Evolutionary conservation across 2,329 filamentous ascomycete genomes (phyloP), one percentile per base, ranked within the genome.

Genomic region (Chalara sp.): DNA sequence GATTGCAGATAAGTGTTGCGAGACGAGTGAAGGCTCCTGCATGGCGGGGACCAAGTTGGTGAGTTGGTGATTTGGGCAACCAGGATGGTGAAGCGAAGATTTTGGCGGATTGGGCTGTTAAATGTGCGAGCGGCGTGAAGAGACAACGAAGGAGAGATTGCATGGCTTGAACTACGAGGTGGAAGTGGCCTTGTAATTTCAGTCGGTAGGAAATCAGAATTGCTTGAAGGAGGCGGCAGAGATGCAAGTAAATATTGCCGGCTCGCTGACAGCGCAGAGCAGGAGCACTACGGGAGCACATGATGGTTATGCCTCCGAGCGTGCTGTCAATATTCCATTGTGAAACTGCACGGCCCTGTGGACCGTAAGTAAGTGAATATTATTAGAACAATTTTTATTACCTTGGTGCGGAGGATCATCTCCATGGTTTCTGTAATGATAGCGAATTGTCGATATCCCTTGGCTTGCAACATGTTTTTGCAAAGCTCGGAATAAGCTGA

Each of bases 121-220:
- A 57, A 33, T 67, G 63, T 6, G 52, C 53, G 8, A 70, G 67
- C 8, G 71, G 65, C 2, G 68, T 59, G 33, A 83, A 68, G 13
- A 84, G 72, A 35, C 72, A 71, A 28, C 68, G 67, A 35, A 85
- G 71, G n/a, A 85, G 74, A 4, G 74, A 67, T 58, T 82, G 76
- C 52, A 85, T 67, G 2, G 73, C 67, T 35, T 72, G 66, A 44
- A 82, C 66, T 5, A 84, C 69, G 43, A 84, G 67, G 59, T 83
- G 81, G 58, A 81, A 80, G 55, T 81, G 81, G 2, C 80, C 80
- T 58, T 83, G 76, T 1, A 85, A 69, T 7, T 81, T 79, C 42
- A 80, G 70, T 5, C 81, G 72, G 63, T 84, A 79, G 45, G 79
- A 77, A 60, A 75, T 76, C 61, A 85, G 76, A 37, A 84, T 67